Evolutionary conservation across 805 yeast genomes (phyloP).

Genomic region (Kodamaea kakaduensis): DNA sequence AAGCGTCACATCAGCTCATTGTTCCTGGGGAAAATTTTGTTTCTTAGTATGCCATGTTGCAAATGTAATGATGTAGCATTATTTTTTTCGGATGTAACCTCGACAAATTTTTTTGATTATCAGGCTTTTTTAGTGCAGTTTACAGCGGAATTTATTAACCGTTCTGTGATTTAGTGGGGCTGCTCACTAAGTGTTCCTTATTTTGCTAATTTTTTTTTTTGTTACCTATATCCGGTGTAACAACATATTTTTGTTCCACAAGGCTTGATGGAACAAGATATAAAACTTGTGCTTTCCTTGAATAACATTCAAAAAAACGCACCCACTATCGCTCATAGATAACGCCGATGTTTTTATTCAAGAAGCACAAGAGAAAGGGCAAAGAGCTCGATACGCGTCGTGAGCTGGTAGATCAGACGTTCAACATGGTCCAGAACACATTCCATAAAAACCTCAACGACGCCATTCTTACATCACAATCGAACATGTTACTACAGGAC

Average conservation of each 20-base stretch:
- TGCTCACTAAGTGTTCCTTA: not conserved
- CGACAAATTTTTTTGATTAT: not conserved
- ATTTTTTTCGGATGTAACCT: slow-evolving; percentile 1
- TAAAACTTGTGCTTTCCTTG: slow-evolving; percentile 1
- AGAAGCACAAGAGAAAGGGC: slow-evolving; percentile 6
- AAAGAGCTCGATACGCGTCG: not conserved
- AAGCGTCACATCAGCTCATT: no score
- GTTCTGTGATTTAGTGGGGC: not conserved
- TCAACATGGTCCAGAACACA: not conserved
- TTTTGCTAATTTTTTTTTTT: not conserved
- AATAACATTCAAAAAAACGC: not conserved
- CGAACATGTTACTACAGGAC: slow-evolving; percentile 14
- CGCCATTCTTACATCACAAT: slow-evolving; percentile 10
- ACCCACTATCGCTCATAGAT: not conserved
- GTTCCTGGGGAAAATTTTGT: no score
- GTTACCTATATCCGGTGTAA: slow-evolving; percentile 4
- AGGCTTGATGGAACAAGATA: not conserved
- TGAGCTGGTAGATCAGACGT: not conserved
- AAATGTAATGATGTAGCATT: slow-evolving; percentile 4
- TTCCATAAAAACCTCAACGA: slow-evolving; percentile 12
- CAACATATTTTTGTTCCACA: not conserved
- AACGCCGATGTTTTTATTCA: slow-evolving; percentile 4
- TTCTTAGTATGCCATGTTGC: slow-evolving; percentile 4
- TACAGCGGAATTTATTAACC: no score
- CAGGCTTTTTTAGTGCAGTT: no score